Conservation (phyloP, 306 rosid species). For the Nissolia schottii region DNA sequence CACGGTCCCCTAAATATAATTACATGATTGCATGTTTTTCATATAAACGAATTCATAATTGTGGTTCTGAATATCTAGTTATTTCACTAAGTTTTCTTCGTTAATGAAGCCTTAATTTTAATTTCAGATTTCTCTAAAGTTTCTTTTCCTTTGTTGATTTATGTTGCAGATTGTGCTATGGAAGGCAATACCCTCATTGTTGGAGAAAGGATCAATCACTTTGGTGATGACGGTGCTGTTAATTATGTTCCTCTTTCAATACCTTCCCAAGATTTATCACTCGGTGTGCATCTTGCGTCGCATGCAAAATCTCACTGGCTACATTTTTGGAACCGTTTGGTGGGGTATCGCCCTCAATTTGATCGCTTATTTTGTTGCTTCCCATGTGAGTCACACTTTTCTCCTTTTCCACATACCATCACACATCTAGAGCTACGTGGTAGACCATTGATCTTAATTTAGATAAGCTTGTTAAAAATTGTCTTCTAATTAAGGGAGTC, state of each 20-base stretch:
- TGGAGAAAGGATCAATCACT: slow-evolving; percentile 62
- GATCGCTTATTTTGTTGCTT: slow-evolving; percentile 90
- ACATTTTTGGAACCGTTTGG: slow-evolving; percentile 88
- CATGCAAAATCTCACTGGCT: slow-evolving; percentile 76
- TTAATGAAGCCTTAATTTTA: neutral
- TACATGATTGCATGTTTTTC: neutral
- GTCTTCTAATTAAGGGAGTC: neutral
- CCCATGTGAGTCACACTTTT: slow-evolving; percentile 59
- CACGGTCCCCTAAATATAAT: neutral
- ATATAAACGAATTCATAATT: neutral
- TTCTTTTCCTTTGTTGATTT: neutral
- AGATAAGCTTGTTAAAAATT: neutral
- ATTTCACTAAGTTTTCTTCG: neutral
- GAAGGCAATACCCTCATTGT: slow-evolving; percentile 61
- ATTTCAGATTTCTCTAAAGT: neutral
- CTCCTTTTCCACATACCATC: neutral
- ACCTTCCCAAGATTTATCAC: slow-evolving; percentile 87
- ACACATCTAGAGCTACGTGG: neutral
- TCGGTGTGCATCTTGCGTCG: slow-evolving; percentile 75
- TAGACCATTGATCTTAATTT: neutral
- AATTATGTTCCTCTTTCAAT: slow-evolving; percentile 70
- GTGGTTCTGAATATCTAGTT: neutral
- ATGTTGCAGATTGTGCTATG: slow-evolving; percentile 65
- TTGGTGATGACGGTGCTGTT: slow-evolving; percentile 71
- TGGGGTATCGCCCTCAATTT: slow-evolving; percentile 96